Conservation (phyloP, 2,329 filamentous ascomycete species). For the Colletotrichum theobromicola region DNA sequence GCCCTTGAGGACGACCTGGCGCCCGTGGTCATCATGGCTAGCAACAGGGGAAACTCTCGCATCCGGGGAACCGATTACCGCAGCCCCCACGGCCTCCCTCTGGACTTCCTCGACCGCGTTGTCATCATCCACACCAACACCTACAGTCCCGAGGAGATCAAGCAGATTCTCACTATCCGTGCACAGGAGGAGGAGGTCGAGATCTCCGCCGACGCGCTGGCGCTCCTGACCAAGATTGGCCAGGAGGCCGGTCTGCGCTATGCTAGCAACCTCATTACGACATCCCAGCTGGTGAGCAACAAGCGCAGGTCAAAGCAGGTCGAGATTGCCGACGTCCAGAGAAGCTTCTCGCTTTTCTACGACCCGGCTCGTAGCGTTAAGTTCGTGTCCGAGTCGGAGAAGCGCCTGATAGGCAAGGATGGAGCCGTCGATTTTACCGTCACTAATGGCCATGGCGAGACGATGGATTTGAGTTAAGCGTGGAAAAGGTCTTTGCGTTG, state of each 20-base stretch:
- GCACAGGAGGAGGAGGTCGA: slow-evolving; percentile 97
- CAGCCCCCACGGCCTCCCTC: slow-evolving; percentile 89
- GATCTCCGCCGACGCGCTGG: slow-evolving; percentile 85
- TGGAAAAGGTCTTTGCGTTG: slow-evolving; percentile 1
- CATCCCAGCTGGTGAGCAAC: slow-evolving; percentile 83
- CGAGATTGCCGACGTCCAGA: slow-evolving; percentile 85
- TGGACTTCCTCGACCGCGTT: slow-evolving; percentile 95
- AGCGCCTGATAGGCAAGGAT: slow-evolving; percentile 87
- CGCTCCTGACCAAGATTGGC: slow-evolving; percentile 93
- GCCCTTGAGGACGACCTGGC: slow-evolving; percentile 94
- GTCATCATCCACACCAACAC: slow-evolving; percentile 94
- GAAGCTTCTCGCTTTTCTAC: slow-evolving; percentile 93
- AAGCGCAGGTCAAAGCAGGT: slow-evolving; percentile 89
- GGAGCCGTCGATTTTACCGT: slow-evolving; percentile 77
- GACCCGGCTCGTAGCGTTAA: slow-evolving; percentile 87
- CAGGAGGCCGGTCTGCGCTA: slow-evolving; percentile 91
- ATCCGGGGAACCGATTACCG: slow-evolving; percentile 94
- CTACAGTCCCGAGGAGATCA: slow-evolving; percentile 84
- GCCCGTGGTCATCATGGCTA: slow-evolving; percentile 99
- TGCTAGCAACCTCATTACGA: slow-evolving; percentile 97
- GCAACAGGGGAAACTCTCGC: slow-evolving; percentile 88
- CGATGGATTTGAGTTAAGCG: slow-evolving; percentile 50
- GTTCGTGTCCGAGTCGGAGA: slow-evolving; percentile 90
- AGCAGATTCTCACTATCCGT: slow-evolving; percentile 89
- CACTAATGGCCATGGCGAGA: slow-evolving; percentile 58